Evolutionary conservation across 257 asterid genomes (phyloP).

Genomic region (Ligustrum vulgare): DNA sequence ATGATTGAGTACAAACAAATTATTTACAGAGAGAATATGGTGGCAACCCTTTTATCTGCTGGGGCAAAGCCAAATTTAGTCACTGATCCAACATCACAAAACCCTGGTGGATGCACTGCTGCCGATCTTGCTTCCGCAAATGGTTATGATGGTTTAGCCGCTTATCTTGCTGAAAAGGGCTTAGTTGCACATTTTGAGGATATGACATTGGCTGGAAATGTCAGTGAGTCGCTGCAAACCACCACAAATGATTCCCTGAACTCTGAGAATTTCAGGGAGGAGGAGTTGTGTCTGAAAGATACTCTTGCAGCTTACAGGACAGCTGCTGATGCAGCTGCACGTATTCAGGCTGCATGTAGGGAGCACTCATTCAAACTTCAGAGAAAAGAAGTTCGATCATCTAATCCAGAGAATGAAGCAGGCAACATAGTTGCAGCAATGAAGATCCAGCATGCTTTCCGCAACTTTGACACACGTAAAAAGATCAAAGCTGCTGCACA

Average conservation of each 20-base stretch:
- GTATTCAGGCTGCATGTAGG: conserved; percentile 90
- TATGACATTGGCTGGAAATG: conserved; percentile 94
- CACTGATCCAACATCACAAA: conserved; percentile 78
- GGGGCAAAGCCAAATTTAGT: conserved; percentile 93
- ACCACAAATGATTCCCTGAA: conserved; percentile 36
- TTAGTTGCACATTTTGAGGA: conserved; percentile 82
- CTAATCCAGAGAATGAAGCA: conserved; percentile 82
- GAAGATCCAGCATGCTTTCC: conserved; percentile 98
- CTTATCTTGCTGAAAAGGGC: conserved; percentile 94
- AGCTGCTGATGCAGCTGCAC: conserved; percentile 99
- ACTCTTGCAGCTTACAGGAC: conserved; percentile 88
- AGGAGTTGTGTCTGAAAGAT: conserved; percentile 72
- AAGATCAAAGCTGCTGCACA: conserved; percentile 83
- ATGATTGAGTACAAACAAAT: conserved; percentile 16
- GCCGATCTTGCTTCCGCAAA: conserved; percentile 90
- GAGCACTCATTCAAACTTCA: conserved; percentile 66
- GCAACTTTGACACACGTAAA: conserved; percentile 64
- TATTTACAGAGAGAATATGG: conserved; percentile 86
- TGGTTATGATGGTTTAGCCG: conserved; percentile 87
- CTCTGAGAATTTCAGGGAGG: conserved; percentile 59
- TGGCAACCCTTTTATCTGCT: conserved; percentile 83
- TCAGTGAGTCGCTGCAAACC: conserved; percentile 76
- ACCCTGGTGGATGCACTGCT: conserved; percentile 79
- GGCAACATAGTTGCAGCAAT: conserved; percentile 84
- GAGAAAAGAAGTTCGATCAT: conserved; percentile 45